Percentiles rank a stretch among this genome's conserved stretches.
These are phyloP conservation scores for Daldinia grandis DNA, from an alignment of 495 filamentous ascomycete genomes.

Conservation along the genomic window DNA sequence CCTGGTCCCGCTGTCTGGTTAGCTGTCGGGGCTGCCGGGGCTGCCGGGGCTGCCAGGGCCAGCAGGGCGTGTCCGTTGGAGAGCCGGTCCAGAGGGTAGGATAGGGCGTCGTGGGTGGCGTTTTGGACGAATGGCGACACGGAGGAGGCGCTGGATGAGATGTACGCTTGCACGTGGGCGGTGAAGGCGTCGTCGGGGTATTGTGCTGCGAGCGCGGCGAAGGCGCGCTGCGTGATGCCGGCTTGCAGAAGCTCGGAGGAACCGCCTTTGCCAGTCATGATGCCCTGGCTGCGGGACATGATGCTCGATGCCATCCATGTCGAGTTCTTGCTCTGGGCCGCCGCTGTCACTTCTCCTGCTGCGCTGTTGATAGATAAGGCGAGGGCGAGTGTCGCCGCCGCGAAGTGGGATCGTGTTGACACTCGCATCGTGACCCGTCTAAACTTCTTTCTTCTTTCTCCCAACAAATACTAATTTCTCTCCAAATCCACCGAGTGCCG, in stretches of 20 bases:
- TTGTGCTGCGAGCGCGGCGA: slow-evolving; percentile 46
- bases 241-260: slow-evolving; percentile 51
- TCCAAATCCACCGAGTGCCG: not conserved
- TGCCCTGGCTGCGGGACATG: slow-evolving; percentile 54
- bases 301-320: slow-evolving; percentile 57
- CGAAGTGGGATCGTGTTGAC: slow-evolving; percentile 12
- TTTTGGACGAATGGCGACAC: slow-evolving; percentile 44
- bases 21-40: slow-evolving; percentile 26
- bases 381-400: slow-evolving; percentile 14
- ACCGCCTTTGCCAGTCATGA: slow-evolving; percentile 45
- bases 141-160: slow-evolving; percentile 40
- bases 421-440: slow-evolving; percentile 13
- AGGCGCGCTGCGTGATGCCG: slow-evolving; percentile 51
- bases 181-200: slow-evolving; percentile 41
- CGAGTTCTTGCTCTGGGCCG: slow-evolving; percentile 39
- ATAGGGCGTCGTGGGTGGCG: slow-evolving; percentile 47
- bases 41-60: slow-evolving; percentile 26
- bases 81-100: slow-evolving; percentile 52
- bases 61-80: slow-evolving; percentile 50
- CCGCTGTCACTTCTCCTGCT: slow-evolving; percentile 3
- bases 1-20: slow-evolving; percentile 28
- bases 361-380: slow-evolving; percentile 18
- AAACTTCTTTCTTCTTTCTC: not conserved
- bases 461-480: too few relatives aligned
- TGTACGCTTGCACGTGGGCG: slow-evolving; percentile 33